These are phyloP conservation scores for Sphaerulina musiva DNA, from an alignment of 2,329 filamentous ascomycete species.

Conservation along the genomic window DNA sequence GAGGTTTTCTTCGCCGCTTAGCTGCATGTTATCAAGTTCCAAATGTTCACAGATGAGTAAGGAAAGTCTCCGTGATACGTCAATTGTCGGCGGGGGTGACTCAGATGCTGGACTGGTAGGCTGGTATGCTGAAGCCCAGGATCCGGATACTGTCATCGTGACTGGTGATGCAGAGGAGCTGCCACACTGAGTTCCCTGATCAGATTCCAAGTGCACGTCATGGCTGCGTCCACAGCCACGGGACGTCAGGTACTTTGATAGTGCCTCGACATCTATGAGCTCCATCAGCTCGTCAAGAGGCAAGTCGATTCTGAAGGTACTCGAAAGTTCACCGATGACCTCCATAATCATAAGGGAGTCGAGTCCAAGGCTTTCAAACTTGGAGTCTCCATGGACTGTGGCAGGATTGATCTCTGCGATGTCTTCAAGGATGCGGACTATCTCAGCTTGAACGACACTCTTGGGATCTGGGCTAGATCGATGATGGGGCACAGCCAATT, in stretches of 20 bases:
- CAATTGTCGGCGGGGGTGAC: not conserved
- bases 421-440: not conserved
- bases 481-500: not conserved
- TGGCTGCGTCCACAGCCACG: not conserved
- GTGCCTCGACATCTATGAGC: conserved; percentile 1
- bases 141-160: not conserved
- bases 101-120: conserved; percentile 1
- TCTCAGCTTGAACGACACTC: not conserved
- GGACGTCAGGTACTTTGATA: not conserved
- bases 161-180: not conserved
- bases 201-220: not conserved
- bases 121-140: not conserved
- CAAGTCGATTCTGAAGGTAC: conserved; percentile 10
- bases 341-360: conserved; percentile 28
- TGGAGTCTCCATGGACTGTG: not conserved
- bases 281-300: conserved; percentile 7
- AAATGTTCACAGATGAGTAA: not conserved
- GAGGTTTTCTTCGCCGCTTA: not conserved
- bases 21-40: not conserved
- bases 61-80: not conserved
- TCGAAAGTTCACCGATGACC: conserved; percentile 18
- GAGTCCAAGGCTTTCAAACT: conserved; percentile 21
- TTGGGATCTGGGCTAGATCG: not conserved
- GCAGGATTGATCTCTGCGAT: conserved; percentile 1
- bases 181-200: not conserved